Evolutionary conservation across 2,329 filamentous ascomycete genomes (phyloP).

Genomic region (Blastomyces percursus): DNA sequence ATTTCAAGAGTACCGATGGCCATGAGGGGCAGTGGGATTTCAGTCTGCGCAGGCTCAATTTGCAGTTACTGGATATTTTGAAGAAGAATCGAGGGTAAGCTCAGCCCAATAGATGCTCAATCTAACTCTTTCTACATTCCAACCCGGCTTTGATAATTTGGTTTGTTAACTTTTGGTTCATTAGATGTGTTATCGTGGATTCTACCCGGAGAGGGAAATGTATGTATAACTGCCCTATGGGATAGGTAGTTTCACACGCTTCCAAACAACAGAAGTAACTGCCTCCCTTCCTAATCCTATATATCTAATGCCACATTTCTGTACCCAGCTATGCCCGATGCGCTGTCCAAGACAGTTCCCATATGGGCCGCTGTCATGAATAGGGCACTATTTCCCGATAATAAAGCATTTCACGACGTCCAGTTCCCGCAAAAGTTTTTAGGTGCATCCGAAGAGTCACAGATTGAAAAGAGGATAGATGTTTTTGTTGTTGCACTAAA

Average conservation of each 20-base stretch:
- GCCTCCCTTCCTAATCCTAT: background rate
- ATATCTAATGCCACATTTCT: conserved; percentile 8
- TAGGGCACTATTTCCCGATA: conserved; percentile 57
- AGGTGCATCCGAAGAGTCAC: conserved; percentile 62
- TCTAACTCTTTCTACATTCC: background rate
- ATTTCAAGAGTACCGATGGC: conserved; percentile 97
- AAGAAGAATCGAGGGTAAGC: conserved; percentile 54
- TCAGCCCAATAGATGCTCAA: background rate
- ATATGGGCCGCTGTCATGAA: conserved; percentile 91
- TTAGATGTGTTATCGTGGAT: conserved; percentile 65
- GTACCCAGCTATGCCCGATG: conserved; percentile 69
- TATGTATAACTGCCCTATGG: conserved; percentile 22
- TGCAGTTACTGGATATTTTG: conserved; percentile 64
- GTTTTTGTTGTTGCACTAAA: conserved; percentile 43
- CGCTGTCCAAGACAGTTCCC: conserved; percentile 83
- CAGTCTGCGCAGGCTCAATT: conserved; percentile 70
- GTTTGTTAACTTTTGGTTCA: background rate
- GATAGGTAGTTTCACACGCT: background rate
- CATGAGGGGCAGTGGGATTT: conserved; percentile 88
- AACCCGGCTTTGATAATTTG: background rate
- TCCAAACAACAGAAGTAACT: background rate
- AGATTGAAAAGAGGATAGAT: conserved; percentile 58
- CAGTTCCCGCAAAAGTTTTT: conserved; percentile 63
- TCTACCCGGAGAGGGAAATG: conserved; percentile 85
- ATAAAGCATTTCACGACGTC: conserved; percentile 42